Evolutionary conservation across 2,329 filamentous ascomycete genomes (phyloP).

Genomic region (Venturia nashicola): DNA sequence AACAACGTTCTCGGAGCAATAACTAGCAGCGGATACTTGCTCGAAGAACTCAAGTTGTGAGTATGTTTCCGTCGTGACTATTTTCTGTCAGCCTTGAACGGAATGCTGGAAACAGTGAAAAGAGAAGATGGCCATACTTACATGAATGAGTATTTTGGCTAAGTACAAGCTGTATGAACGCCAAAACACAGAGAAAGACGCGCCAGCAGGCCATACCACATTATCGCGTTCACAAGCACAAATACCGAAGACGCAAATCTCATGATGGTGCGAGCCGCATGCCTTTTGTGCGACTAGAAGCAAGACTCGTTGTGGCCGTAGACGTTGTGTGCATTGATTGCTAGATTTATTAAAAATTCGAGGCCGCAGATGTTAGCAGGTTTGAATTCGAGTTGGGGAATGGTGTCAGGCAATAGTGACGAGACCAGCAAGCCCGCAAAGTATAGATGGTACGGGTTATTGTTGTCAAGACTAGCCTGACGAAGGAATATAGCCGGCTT

Average conservation of each 20-base stretch:
- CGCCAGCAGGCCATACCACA: not conserved
- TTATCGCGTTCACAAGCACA: not conserved
- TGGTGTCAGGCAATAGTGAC: not conserved
- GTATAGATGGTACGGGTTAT: not conserved
- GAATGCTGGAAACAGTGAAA: not conserved
- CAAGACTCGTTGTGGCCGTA: not conserved
- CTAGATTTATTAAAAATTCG: not conserved
- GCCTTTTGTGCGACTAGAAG: not conserved
- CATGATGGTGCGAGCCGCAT: not conserved
- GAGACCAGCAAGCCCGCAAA: not conserved
- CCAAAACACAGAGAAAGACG: not conserved
- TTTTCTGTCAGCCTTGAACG: not conserved
- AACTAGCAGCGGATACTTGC: conserved; percentile 41
- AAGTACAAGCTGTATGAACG: not conserved
- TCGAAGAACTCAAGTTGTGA: conserved; percentile 15
- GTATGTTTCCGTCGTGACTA: not conserved
- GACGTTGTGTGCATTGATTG: not conserved
- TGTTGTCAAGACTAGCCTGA: not conserved
- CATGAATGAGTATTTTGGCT: not conserved
- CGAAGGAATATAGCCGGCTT: not conserved
- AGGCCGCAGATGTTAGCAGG: not conserved
- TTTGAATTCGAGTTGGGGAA: not conserved
- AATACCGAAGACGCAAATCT: not conserved
- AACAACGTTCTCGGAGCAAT: conserved; percentile 37
- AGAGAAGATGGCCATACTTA: not conserved